phyloP scores from a whole-genome alignment of 768 basidiomycete genomes.

The Trametes coccinea region DNA sequence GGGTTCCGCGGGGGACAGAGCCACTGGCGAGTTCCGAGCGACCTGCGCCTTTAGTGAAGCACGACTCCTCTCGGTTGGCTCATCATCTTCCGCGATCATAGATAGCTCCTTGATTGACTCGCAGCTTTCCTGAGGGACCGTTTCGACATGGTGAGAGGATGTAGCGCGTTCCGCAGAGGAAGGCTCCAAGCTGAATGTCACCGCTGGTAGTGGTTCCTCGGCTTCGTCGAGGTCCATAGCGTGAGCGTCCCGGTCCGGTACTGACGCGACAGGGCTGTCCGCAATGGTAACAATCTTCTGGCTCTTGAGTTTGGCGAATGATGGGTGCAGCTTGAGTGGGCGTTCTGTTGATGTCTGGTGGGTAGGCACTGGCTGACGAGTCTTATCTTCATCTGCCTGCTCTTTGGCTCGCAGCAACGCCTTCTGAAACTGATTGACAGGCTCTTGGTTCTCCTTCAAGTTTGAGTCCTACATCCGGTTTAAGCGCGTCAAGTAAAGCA shows the following conservation, averaged over 20 bases:
- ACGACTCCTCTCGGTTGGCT: conserved; percentile 45
- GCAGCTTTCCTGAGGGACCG: background rate
- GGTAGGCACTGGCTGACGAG: background rate
- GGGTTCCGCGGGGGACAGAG: background rate
- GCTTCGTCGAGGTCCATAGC: background rate
- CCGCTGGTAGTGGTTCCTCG: conserved; percentile 3
- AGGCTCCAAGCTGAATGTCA: background rate
- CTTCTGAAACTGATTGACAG: conserved; percentile 50
- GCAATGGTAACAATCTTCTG: conserved; percentile 23
- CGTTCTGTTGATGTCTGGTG: too few relatives aligned
- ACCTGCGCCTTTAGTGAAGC: conserved; percentile 1
- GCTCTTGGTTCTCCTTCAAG: conserved; percentile 41
- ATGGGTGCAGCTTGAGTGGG: background rate
- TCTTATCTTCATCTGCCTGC: background rate
- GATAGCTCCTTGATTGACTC: conserved; percentile 50
- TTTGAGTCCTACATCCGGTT: conserved; percentile 31
- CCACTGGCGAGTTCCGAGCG: background rate
- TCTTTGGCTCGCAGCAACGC: conserved; percentile 36
- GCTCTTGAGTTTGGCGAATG: conserved; percentile 11
- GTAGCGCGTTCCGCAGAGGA: background rate
- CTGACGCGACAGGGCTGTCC: conserved; percentile 19
- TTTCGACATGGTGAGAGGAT: background rate
- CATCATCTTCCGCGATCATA: conserved; percentile 72
- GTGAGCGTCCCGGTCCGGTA: background rate
- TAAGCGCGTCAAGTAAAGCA: background rate